Base-by-base conservation (phyloP, 2,329 filamentous ascomycete species). In the Cladophialophora bantiana region DNA sequence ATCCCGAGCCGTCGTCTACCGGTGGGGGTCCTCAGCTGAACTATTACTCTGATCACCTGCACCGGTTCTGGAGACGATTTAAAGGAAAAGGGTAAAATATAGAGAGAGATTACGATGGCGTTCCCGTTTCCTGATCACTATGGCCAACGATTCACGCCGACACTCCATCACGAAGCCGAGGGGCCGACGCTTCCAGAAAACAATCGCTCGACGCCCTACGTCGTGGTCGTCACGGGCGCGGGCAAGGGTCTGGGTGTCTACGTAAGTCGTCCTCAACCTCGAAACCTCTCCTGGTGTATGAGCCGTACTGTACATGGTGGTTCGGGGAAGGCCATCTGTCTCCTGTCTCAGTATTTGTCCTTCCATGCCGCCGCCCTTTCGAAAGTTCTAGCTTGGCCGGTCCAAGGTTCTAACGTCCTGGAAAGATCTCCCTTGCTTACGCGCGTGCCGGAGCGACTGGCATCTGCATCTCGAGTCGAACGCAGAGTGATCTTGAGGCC, bases 201-300 rank as follows among this genome's bases (percentile, higher is more conserved):
- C 42, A 70, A 70, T 60, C 65, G 55, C 15, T 31, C 26, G 36
- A 36, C n/a, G 20, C 32, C 15, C 32, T 70, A 62, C 36, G 42
- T 68, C 18, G 75, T 80, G 32, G 75, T 80, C 54, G 73, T 81
- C 57, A 79, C 72, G 38, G 78, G 79, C 6, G 78, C 76, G 1
- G 75, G 75, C 4, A 75, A 74, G 26, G 78, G 78, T 5, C 67
- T 79, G 7, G 78, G 78, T 6, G 72, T 70, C 53, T 73, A 75
- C 40, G 45, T 50, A 26, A 50, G 45, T 50, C 42, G 12, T 5
- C 15, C 18, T 9, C 18, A 12, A 2, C 45, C 7, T 26, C 45
- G 10, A 26, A 10, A 12, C 26, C 42, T 40, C 5, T 4, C 5
- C 7, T 4, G 36, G 15, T 2, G 5, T 15, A 40, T 15, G 36